Percentiles rank a stretch among this genome's conserved stretches.
Conservation (phyloP, 331 rosid species). For the Malus hybrid region DNA sequence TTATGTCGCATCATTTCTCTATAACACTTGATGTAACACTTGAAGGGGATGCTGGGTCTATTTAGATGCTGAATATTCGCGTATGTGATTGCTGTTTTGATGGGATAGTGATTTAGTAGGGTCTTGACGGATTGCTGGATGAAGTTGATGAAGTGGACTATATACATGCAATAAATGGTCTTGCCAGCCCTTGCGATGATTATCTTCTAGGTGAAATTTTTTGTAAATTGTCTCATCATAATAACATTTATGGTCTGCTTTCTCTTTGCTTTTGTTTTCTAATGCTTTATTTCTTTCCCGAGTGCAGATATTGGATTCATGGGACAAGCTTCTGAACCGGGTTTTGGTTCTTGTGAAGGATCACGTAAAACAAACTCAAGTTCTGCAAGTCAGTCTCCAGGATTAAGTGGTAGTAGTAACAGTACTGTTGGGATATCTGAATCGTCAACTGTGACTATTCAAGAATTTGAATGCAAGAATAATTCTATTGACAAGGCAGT, state of each 20-base stretch:
- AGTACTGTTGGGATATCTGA: slow-evolving; percentile 59
- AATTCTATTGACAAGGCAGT: slow-evolving; percentile 33
- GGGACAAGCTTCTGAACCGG: slow-evolving; percentile 36
- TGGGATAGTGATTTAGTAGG: slow-evolving; percentile 48
- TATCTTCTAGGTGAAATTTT: slow-evolving; percentile 54
- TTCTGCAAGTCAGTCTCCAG: slow-evolving; percentile 71
- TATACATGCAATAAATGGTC: slow-evolving; percentile 54
- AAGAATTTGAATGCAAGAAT: slow-evolving; percentile 52
- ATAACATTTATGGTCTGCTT: background rate
- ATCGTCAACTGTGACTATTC: slow-evolving; percentile 41
- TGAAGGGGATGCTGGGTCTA: background rate
- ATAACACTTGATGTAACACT: background rate
- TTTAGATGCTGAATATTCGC: background rate
- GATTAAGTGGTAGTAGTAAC: slow-evolving; percentile 71
- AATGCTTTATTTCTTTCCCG: background rate
- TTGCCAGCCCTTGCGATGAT: slow-evolving; percentile 62
- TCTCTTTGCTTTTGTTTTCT: slow-evolving; percentile 3
- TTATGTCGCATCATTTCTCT: background rate
- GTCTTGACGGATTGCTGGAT: slow-evolving; percentile 79
- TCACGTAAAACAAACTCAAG: slow-evolving; percentile 45
- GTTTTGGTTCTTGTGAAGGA: slow-evolving; percentile 38
- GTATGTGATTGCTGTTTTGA: slow-evolving; percentile 21
- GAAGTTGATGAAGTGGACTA: slow-evolving; percentile 64
- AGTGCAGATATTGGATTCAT: slow-evolving; percentile 61
- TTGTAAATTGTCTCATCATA: background rate